phyloP scores from a whole-genome alignment of 495 filamentous ascomycete species.

The Lasiosphaeriaceae sp. region DNA sequence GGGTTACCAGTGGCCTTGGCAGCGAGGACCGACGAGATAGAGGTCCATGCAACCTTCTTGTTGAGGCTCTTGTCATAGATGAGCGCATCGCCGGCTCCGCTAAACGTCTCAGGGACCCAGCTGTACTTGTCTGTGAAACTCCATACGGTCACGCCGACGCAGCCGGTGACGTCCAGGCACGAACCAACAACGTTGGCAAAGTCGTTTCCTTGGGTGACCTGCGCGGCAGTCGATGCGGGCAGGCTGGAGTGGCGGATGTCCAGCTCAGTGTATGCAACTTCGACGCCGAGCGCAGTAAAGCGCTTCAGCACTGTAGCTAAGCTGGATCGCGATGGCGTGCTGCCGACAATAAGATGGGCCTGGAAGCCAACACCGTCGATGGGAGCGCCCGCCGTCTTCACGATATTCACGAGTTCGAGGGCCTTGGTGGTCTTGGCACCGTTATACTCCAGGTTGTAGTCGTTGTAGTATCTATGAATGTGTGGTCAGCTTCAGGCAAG shows the following conservation, averaged over 20 bases:
- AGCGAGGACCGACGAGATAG: slow-evolving; percentile 34
- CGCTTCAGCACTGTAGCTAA: slow-evolving; percentile 36
- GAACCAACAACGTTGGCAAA: slow-evolving; percentile 52
- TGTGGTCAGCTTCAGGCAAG: slow-evolving; percentile 26
- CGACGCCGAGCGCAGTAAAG: slow-evolving; percentile 48
- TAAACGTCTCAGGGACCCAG: slow-evolving; percentile 48
- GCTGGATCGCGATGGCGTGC: slow-evolving; percentile 37
- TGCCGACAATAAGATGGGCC: slow-evolving; percentile 54
- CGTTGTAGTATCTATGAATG: slow-evolving; percentile 62
- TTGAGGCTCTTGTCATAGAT: slow-evolving; percentile 49
- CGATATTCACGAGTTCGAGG: slow-evolving; percentile 42
- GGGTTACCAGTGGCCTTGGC: slow-evolving; percentile 21
- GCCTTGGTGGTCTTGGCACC: slow-evolving; percentile 46
- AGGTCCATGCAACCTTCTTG: slow-evolving; percentile 54
- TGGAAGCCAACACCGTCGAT: slow-evolving; percentile 62
- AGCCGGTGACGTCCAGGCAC: slow-evolving; percentile 50
- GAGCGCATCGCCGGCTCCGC: slow-evolving; percentile 51
- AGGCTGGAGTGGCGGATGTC: slow-evolving; percentile 50
- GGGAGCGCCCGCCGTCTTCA: slow-evolving; percentile 45
- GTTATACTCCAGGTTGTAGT: slow-evolving; percentile 60
- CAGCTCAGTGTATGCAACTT: slow-evolving; percentile 61
- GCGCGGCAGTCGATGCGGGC: slow-evolving; percentile 32
- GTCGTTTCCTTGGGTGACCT: slow-evolving; percentile 51
- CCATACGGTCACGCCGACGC: slow-evolving; percentile 64
- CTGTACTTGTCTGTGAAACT: slow-evolving; percentile 59